These are phyloP conservation scores for Phytophthora rubi DNA, from an alignment of 352 stramenopile species.

Conservation along the genomic window DNA sequence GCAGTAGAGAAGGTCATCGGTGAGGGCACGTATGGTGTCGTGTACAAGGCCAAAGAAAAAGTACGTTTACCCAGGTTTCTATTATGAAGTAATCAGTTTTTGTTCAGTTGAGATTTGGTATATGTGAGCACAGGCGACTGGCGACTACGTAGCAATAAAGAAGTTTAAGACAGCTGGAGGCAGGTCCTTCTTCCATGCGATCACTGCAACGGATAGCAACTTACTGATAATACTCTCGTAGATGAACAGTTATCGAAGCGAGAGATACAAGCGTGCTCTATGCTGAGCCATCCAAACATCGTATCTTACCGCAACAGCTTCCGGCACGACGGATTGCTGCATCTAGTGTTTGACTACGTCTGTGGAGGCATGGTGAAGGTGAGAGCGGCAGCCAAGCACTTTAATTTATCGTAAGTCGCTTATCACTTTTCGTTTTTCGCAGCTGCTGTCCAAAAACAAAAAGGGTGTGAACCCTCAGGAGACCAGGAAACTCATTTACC, in stretches of 20 bases:
- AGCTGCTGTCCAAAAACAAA: slow-evolving; percentile 68
- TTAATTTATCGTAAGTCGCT: background rate
- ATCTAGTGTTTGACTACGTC: slow-evolving; percentile 85
- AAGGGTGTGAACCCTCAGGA: slow-evolving; percentile 62
- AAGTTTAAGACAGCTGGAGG: slow-evolving; percentile 79
- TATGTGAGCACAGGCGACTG: slow-evolving; percentile 43
- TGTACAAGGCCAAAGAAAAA: slow-evolving; percentile 85
- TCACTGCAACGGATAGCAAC: background rate
- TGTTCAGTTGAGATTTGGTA: background rate
- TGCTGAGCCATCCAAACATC: slow-evolving; percentile 83
- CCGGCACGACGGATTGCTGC: slow-evolving; percentile 73
- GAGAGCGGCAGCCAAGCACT: background rate
- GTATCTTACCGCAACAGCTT: slow-evolving; percentile 87
- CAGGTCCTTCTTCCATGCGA: slow-evolving; percentile 15
- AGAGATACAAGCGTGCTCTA: slow-evolving; percentile 84
- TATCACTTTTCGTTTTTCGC: background rate
- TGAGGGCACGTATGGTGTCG: slow-evolving; percentile 83
- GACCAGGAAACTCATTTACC: slow-evolving; percentile 61
- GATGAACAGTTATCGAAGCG: slow-evolving; percentile 82
- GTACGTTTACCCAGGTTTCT: slow-evolving; percentile 26
- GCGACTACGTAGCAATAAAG: slow-evolving; percentile 82
- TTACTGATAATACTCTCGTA: slow-evolving; percentile 19
- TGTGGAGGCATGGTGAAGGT: slow-evolving; percentile 78
- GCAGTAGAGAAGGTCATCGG: slow-evolving; percentile 81
- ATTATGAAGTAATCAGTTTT: background rate